These are phyloP conservation scores for Phytopythium helicoides DNA, from an alignment of 352 stramenopile genomes.

Conservation along the genomic window DNA sequence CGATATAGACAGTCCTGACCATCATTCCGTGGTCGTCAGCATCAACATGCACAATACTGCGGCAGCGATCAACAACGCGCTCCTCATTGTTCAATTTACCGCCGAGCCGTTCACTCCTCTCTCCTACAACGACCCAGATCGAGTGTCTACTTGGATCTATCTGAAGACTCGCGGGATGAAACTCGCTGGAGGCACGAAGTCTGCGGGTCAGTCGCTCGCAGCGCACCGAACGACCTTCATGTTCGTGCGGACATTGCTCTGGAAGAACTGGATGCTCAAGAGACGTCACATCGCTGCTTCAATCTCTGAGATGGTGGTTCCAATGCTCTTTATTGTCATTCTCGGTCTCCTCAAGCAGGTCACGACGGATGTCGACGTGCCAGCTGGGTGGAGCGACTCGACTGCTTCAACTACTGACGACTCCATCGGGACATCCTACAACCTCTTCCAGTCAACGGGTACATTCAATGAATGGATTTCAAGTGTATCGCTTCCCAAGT, in stretches of 20 bases:
- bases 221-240: not conserved
- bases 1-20: too few relatives aligned
- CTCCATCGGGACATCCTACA: slow-evolving; percentile 23
- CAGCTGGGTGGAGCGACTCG: slow-evolving; percentile 26
- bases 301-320: slow-evolving; percentile 30
- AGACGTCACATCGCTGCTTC: slow-evolving; percentile 29
- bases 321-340: slow-evolving; percentile 36
- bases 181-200: too few relatives aligned
- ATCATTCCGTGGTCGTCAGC: too few relatives aligned
- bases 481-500: slow-evolving; percentile 18
- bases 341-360: slow-evolving; percentile 34
- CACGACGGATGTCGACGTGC: slow-evolving; percentile 27
- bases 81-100: too few relatives aligned
- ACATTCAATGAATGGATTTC: slow-evolving; percentile 18
- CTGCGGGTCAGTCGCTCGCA: too few relatives aligned
- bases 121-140: too few relatives aligned
- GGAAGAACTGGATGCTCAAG: slow-evolving; percentile 52
- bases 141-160: too few relatives aligned
- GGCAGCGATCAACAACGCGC: too few relatives aligned
- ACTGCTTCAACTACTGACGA: slow-evolving; percentile 4
- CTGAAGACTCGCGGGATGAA: too few relatives aligned
- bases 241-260: slow-evolving; percentile 23
- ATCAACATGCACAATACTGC: too few relatives aligned
- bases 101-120: not conserved
- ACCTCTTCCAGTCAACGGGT: slow-evolving; percentile 20